Evolutionary conservation across 768 basidiomycete genomes (phyloP), one percentile per base, ranked within the genome.

Genomic region (Sarcodon aspratus): DNA sequence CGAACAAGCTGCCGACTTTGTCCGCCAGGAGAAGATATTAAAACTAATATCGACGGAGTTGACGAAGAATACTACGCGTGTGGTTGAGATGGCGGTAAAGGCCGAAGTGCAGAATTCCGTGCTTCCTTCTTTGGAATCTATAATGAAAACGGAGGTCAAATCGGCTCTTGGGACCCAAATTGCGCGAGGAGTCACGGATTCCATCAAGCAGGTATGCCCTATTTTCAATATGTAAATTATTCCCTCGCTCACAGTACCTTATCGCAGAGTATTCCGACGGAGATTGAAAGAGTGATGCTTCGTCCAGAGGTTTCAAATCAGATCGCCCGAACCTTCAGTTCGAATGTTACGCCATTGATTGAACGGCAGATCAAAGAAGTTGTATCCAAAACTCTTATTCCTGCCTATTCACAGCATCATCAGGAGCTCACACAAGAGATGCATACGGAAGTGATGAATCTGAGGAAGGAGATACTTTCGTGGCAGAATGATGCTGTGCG

Each of bases 81-180:
- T 91, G 44, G 90, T 93, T 40, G 90, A 93, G 67, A 75, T 84
- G 74, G 90, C 88, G 11, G 84, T 92, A 59, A 90, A 89, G 69
- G 72, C 69, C 47, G 89, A 91, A 61, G 83, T 92, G 12, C 87
- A 87, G 61, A 82, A 74, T 57, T 88, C 86, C 0, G 85, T 93
- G 10, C 69, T 91, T 15, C 90, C 90, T 4, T 77, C 87, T 7
- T 70, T 93, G 33, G 87, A 90, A 62, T 80, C 68, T 48, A 87
- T 91, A 61, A 91, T 87, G 8, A 84, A 80, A 65, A 78, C 66
- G 45, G 89, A 92, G 63, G 84, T 94, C 48, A 83, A 81, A 63
- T 66, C 76, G 5, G 86, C 84, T 9, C 70, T 92, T 52, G 84
- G 82, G 55, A 81, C 82, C 50, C 86, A 90, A 57, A 76, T 94